Evolutionary conservation across 495 filamentous ascomycete species (phyloP).

Genomic region (Apiosordaria backusii): DNA sequence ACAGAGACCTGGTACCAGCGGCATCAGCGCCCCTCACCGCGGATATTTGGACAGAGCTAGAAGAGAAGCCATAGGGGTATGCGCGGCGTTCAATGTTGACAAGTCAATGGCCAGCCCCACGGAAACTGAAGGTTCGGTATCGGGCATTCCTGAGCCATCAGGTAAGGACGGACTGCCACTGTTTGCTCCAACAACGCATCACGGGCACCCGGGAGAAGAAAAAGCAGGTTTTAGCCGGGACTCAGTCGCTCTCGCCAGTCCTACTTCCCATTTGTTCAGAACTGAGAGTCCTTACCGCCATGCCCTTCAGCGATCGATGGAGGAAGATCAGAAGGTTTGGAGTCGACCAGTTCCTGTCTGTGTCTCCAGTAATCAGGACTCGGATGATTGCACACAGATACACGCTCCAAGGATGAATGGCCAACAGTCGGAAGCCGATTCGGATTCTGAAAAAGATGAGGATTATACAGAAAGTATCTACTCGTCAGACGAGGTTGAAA

Average conservation of each 20-base stretch:
- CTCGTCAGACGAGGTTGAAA: slow-evolving; percentile 32
- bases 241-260: slow-evolving; percentile 44
- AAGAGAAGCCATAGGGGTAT: slow-evolving; percentile 9
- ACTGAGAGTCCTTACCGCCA: slow-evolving; percentile 56
- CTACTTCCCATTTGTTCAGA: slow-evolving; percentile 46
- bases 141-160: slow-evolving; percentile 6
- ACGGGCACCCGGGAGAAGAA: neutral
- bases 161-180: slow-evolving; percentile 6
- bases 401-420: neutral
- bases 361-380: slow-evolving; percentile 13
- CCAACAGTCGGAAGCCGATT: slow-evolving; percentile 14
- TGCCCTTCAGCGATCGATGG: slow-evolving; percentile 44
- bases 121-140: neutral
- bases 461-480: slow-evolving; percentile 45
- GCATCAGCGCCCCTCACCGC: neutral
- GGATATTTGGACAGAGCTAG: neutral
- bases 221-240: slow-evolving; percentile 23
- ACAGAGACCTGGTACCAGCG: neutral
- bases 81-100: neutral
- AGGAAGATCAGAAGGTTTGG: slow-evolving; percentile 26
- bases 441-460: slow-evolving; percentile 32
- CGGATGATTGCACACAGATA: neutral
- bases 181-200: slow-evolving; percentile 5
- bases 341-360: slow-evolving; percentile 27
- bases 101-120: slow-evolving; percentile 5